phyloP scores from a whole-genome alignment of 2,329 filamentous ascomycete species.

The Venturia carpophila region DNA sequence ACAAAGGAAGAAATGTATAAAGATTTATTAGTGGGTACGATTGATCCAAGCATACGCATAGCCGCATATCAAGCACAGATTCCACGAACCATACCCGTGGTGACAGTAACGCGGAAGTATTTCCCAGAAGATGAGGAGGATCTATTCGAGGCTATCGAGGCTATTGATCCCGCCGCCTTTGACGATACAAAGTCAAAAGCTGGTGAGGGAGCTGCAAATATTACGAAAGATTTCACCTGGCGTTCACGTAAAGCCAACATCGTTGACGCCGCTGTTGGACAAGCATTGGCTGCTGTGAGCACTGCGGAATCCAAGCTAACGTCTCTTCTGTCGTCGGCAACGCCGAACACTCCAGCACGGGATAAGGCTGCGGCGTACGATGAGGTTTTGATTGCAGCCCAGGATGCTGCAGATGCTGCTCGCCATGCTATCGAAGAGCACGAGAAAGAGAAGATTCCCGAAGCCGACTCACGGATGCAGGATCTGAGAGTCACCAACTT shows the following conservation, averaged over 20 bases:
- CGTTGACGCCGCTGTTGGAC: slow-evolving; percentile 85
- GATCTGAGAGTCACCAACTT: slow-evolving; percentile 86
- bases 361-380: slow-evolving; percentile 85
- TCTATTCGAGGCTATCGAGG: slow-evolving; percentile 60
- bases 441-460: slow-evolving; percentile 70
- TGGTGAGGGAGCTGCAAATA: slow-evolving; percentile 25
- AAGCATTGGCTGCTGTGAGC: slow-evolving; percentile 65
- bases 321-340: slow-evolving; percentile 33
- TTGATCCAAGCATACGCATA: slow-evolving; percentile 90
- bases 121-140: slow-evolving; percentile 60
- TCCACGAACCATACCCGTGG: slow-evolving; percentile 74
- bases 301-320: slow-evolving; percentile 46
- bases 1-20: slow-evolving; percentile 72
- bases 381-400: slow-evolving; percentile 77
- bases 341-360: slow-evolving; percentile 28
- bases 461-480: slow-evolving; percentile 82
- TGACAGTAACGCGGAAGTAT: slow-evolving; percentile 67
- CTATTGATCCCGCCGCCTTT: slow-evolving; percentile 56
- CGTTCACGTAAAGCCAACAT: slow-evolving; percentile 76
- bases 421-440: slow-evolving; percentile 91
- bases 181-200: slow-evolving; percentile 11
- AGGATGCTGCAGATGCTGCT: slow-evolving; percentile 89
- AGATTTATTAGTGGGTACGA: slow-evolving; percentile 74
- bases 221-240: slow-evolving; percentile 75
- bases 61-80: slow-evolving; percentile 88